These are phyloP conservation scores for Dioscorea zingiberensis DNA, from an alignment of 106 monocot species.

Conservation along the genomic window DNA sequence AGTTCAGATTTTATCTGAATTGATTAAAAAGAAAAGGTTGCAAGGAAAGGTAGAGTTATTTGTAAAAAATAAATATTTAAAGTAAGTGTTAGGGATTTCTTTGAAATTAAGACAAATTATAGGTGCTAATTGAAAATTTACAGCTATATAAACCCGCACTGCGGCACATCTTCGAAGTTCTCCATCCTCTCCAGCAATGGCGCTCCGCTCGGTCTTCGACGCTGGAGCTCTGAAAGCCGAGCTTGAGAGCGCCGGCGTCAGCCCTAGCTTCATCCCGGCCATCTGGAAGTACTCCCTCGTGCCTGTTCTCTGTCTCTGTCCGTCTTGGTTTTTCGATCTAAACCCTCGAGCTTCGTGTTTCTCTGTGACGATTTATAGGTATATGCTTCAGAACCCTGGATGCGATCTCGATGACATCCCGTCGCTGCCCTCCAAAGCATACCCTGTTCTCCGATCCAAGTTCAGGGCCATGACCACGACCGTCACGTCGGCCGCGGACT, in stretches of 20 bases:
- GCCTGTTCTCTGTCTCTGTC: background rate
- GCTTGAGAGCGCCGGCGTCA: constrained; percentile 50
- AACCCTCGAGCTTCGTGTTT: constrained; percentile 12
- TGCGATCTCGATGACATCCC: constrained; percentile 66
- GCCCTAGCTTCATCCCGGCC: constrained; percentile 43
- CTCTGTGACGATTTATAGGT: constrained; percentile 23
- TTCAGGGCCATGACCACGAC: constrained; percentile 69
- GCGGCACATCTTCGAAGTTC: background rate
- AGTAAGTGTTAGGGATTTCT: too few species aligned
- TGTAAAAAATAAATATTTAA: too few species aligned
- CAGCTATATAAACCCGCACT: too few species aligned
- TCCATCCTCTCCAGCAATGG: constrained; percentile 14
- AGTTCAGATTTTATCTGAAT: too few species aligned
- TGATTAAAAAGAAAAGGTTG: too few species aligned
- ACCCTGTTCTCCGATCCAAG: constrained; percentile 64
- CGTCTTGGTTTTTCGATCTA: background rate
- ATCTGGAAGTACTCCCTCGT: constrained; percentile 52
- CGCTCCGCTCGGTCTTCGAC: constrained; percentile 68
- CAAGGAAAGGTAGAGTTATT: too few species aligned
- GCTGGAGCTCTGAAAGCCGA: constrained; percentile 43
- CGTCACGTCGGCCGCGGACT: constrained; percentile 58
- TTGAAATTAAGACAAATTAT: too few species aligned
- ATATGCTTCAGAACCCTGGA: constrained; percentile 71
- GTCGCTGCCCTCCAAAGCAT: constrained; percentile 77
- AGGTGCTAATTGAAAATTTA: too few species aligned